Conservation (phyloP, 139 green algal genomes). For the Chlorella sorokiniana region DNA sequence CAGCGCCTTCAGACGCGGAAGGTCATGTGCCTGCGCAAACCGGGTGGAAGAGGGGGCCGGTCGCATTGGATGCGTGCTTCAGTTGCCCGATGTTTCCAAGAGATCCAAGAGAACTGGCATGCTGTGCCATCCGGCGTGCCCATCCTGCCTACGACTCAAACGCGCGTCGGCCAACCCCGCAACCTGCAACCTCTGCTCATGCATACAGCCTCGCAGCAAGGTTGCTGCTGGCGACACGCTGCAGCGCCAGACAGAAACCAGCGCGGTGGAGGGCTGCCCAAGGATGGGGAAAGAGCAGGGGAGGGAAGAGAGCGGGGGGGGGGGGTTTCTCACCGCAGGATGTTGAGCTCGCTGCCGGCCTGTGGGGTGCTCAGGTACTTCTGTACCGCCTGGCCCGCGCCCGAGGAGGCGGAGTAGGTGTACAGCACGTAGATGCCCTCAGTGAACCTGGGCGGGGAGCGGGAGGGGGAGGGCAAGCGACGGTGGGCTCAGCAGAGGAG, state of each 20-base stretch:
- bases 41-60: not conserved
- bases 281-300: too few relatives aligned
- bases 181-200: too few relatives aligned
- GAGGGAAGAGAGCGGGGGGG: too few relatives aligned
- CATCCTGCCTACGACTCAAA: too few relatives aligned
- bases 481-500: not conserved
- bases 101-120: not conserved
- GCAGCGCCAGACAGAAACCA: too few relatives aligned
- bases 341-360: conserved; percentile 74
- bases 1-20: not conserved
- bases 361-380: conserved; percentile 79
- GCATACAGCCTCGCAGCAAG: not conserved
- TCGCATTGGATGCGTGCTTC: too few relatives aligned
- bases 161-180: too few relatives aligned
- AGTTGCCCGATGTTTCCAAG: too few relatives aligned
- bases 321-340: conserved; percentile 70
- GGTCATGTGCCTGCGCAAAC: conserved; percentile 28
- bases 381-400: conserved; percentile 74
- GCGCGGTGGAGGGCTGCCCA: not conserved
- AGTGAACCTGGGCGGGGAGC: conserved; percentile 58
- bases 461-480: not conserved
- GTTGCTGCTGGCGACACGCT: too few relatives aligned
- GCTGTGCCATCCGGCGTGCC: too few relatives aligned
- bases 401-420: conserved; percentile 68
- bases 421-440: conserved; percentile 93